phyloP scores from a whole-genome alignment of 805 yeast genomes.

The Isabelozyma gotoi region DNA sequence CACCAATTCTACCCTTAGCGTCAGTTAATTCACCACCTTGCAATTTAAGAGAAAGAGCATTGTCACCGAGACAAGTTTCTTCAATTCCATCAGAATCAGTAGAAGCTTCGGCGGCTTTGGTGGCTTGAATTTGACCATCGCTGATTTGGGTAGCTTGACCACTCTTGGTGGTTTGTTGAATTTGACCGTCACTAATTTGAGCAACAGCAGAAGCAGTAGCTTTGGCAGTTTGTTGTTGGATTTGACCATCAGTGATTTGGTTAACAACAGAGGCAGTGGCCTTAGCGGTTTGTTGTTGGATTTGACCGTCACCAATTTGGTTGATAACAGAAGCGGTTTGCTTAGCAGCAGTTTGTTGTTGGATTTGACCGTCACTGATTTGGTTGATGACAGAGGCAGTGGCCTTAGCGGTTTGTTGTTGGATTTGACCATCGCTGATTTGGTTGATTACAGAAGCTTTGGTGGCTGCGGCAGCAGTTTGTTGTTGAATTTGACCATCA shows the following conservation, averaged over 20 bases:
- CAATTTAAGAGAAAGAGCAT: constrained; percentile 57
- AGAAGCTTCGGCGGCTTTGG: constrained; percentile 26
- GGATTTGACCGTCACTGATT: constrained; percentile 49
- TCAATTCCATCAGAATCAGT: constrained; percentile 25
- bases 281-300: constrained; percentile 25
- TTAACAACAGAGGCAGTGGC: constrained; percentile 21
- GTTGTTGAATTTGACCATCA: constrained; percentile 48
- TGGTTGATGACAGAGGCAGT: constrained; percentile 34
- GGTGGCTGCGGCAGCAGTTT: constrained; percentile 13
- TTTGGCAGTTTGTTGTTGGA: constrained; percentile 19
- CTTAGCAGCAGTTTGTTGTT: constrained; percentile 22
- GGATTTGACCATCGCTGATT: constrained; percentile 32
- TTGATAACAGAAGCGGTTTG: constrained; percentile 21
- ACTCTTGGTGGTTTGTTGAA: constrained; percentile 10
- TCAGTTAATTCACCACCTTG: constrained; percentile 54
- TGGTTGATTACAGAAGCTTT: constrained; percentile 26
- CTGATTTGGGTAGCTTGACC: constrained; percentile 21
- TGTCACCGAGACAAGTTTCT: constrained; percentile 43
- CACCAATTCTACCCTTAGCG: constrained; percentile 65
- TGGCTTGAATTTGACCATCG: constrained; percentile 37
- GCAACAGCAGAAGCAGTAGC: constrained; percentile 37
- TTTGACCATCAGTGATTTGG: constrained; percentile 38
- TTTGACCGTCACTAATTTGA: constrained; percentile 47
- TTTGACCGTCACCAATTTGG: constrained; percentile 34
- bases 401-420: constrained; percentile 39